Conservation (phyloP, 371 early-diverging fungal species). For the Aphelidium insulamus region DNA sequence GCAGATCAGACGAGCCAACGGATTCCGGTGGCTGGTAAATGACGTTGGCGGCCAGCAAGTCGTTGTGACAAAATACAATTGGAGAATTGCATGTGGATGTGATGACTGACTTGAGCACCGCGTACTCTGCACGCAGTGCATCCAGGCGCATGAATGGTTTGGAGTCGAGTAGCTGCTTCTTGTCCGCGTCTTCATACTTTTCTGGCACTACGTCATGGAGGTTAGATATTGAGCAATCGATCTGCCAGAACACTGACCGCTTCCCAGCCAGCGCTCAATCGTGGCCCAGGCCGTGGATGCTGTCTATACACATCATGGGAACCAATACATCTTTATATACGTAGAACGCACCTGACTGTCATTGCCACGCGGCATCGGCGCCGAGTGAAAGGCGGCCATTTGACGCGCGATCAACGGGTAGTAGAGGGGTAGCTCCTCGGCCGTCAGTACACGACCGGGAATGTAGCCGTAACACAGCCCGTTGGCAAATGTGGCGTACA, state of each 20-base stretch:
- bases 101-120: too few relatives aligned
- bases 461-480: slow-evolving; percentile 79
- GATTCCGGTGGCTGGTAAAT: too few relatives aligned
- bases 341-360: too few relatives aligned
- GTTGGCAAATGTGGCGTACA: slow-evolving; percentile 65
- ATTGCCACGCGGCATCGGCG: slow-evolving; percentile 20
- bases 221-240: too few relatives aligned
- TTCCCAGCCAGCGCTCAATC: slow-evolving; percentile 12
- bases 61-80: slow-evolving; percentile 78
- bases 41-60: slow-evolving; percentile 68
- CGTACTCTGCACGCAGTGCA: too few relatives aligned
- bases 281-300: slow-evolving; percentile 11
- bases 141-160: too few relatives aligned
- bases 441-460: slow-evolving; percentile 39
- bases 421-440: slow-evolving; percentile 41
- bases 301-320: background rate
- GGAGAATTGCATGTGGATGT: slow-evolving; percentile 20
- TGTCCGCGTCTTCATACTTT: too few relatives aligned
- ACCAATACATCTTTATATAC: too few relatives aligned
- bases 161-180: too few relatives aligned
- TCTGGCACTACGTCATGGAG: too few relatives aligned
- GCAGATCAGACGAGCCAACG: too few relatives aligned
- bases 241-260: slow-evolving; percentile 3
- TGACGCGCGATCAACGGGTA: slow-evolving; percentile 51
- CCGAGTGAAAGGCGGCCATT: slow-evolving; percentile 60